Conservation (phyloP, 2,329 filamentous ascomycete species). For the Hymenoscyphus scutula region DNA sequence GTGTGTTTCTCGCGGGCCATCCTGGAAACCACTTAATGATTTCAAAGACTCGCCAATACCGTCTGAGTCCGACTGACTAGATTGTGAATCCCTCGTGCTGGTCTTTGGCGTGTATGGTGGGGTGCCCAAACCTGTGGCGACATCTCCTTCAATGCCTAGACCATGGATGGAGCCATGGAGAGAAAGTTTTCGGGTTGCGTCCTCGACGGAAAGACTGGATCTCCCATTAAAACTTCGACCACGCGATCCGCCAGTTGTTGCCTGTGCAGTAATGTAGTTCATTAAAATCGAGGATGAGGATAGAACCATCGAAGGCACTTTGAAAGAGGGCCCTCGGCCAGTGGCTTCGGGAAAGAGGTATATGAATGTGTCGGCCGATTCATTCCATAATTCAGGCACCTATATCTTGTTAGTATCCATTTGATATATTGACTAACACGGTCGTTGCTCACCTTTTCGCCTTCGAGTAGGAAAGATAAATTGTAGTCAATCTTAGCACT, state of each 20-base stretch:
- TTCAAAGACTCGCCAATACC: conserved; percentile 24
- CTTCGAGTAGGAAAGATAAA: conserved; percentile 48
- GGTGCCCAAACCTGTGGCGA: conserved; percentile 34
- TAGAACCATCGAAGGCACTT: conserved; percentile 53
- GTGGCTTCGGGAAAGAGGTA: conserved; percentile 54
- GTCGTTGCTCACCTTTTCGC: conserved; percentile 51
- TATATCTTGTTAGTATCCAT: conserved; percentile 33
- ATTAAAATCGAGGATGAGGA: conserved; percentile 44
- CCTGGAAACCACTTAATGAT: conserved; percentile 21
- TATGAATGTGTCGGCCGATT: conserved; percentile 55
- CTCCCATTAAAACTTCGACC: conserved; percentile 46
- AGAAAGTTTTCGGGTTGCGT: conserved; percentile 44
- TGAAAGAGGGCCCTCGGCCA: conserved; percentile 57
- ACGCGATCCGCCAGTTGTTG: conserved; percentile 26
- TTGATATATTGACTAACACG: background rate
- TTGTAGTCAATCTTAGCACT: conserved; percentile 56
- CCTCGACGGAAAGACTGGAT: conserved; percentile 44
- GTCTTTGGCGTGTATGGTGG: conserved; percentile 37
- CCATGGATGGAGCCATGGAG: conserved; percentile 15
- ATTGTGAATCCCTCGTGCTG: conserved; percentile 18
- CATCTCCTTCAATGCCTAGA: background rate
- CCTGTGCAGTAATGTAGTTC: conserved; percentile 17
- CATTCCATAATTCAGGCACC: conserved; percentile 67
- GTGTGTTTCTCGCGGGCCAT: conserved; percentile 44
- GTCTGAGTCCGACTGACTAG: conserved; percentile 24